Evolutionary conservation across 2,329 filamentous ascomycete genomes (phyloP), one percentile per base, ranked within the genome.

Genomic region (Purpureocillium takamizusanense): DNA sequence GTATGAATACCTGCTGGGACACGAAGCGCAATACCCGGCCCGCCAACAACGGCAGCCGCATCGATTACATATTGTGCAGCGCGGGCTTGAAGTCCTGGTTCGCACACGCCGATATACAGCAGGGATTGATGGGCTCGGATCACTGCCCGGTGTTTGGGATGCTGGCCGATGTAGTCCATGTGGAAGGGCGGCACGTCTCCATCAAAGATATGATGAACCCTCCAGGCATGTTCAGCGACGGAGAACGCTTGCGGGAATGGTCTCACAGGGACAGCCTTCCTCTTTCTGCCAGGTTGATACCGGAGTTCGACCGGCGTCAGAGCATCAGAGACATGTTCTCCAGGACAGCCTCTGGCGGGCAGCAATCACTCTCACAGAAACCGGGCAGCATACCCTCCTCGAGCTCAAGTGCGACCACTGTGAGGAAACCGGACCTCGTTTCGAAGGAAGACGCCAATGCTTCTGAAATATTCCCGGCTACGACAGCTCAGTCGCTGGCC

Each of bases 1-100:
- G 87, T 43, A 97, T 98, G 92, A 97, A 87, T 58, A 97, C 92
- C 0, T 95, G 90, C 58, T 97, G 90, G 90, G 88, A 97, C 46
- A 89, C 86, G 36, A 89, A 85, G 57, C 84, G 88, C 54, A 97
- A 97, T 59, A 86, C 86, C n/a, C 74, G 92, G n/a, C 90, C 90
- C 3, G 88, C 86, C 3, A 97, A 97, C 56, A 94, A 83, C 59
- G 92, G 92, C 6, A 83, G 86, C 39, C 78, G 92, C 28, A 97
- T 97, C 50, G 92, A 98, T 60, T 97, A 94, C 60, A 75, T 98
- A 14, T 71, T 97, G 4, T 94, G 87, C 56, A 92, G 80, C 46
- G 69, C 81, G 31, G 74, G 76, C 28, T 84, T 95, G 67, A 84
- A 81, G 51, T 65, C 74, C 37, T 95, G 89, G 87, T 84, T 95